Evolutionary conservation across 495 filamentous ascomycete genomes (phyloP).

Genomic region (Achaetomiella virescens): DNA sequence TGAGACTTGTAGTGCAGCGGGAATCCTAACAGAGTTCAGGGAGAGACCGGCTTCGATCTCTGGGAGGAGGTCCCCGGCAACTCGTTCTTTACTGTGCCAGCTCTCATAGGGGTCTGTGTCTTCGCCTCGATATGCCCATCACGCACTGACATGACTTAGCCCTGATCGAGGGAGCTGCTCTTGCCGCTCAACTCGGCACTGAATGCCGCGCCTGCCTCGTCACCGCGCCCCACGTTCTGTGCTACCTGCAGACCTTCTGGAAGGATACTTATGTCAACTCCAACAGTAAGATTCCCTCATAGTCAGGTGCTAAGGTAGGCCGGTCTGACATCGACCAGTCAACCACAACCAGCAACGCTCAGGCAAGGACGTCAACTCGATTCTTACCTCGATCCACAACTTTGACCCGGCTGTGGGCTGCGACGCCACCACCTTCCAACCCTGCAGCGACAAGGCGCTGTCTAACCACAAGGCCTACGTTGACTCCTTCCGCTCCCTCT

Average conservation of each 20-base stretch:
- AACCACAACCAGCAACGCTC: slow-evolving; percentile 41
- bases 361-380: slow-evolving; percentile 57
- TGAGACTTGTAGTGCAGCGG: background rate
- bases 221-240: slow-evolving; percentile 54
- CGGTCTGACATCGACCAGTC: slow-evolving; percentile 10
- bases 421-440: slow-evolving; percentile 54
- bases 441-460: slow-evolving; percentile 56
- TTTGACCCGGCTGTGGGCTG: slow-evolving; percentile 57
- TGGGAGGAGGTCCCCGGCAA: slow-evolving; percentile 64
- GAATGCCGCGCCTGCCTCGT: slow-evolving; percentile 45
- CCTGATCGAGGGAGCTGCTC: slow-evolving; percentile 56
- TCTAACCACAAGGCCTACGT: slow-evolving; percentile 59
- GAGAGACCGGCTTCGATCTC: slow-evolving; percentile 60
- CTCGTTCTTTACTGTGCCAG: slow-evolving; percentile 51
- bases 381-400: slow-evolving; percentile 57
- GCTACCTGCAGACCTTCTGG: slow-evolving; percentile 64
- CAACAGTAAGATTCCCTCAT: slow-evolving; percentile 41
- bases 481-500: slow-evolving; percentile 57
- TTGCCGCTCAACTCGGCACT: slow-evolving; percentile 43
- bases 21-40: slow-evolving; percentile 19
- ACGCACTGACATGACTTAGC: slow-evolving; percentile 27
- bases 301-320: background rate
- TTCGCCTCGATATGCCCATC: no score
- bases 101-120: slow-evolving; percentile 32
- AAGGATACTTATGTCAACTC: slow-evolving; percentile 45